These are phyloP conservation scores for Boletus rubropictus DNA, from an alignment of 768 basidiomycete species.

Conservation along the genomic window DNA sequence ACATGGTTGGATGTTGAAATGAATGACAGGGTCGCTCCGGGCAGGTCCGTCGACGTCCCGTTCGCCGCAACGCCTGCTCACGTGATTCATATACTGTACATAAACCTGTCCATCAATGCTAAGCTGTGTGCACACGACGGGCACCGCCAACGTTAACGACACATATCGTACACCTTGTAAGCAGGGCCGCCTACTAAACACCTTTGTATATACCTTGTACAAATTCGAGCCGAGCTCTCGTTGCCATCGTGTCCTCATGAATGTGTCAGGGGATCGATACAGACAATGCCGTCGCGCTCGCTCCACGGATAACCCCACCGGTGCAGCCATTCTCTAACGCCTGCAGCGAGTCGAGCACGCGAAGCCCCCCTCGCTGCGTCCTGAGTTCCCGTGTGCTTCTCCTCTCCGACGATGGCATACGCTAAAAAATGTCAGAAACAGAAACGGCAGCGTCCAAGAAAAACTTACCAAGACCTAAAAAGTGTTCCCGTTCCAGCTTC, in stretches of 20 bases:
- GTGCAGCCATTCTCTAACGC: slow-evolving; percentile 86
- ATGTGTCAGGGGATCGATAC: slow-evolving; percentile 82
- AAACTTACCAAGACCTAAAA: slow-evolving; percentile 72
- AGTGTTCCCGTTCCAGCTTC: slow-evolving; percentile 83
- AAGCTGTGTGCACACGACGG: too few species aligned
- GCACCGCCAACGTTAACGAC: not conserved
- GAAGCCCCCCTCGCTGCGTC: slow-evolving; percentile 77
- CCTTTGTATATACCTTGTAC: slow-evolving; percentile 7
- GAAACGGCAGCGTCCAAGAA: not conserved
- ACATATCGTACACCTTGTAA: slow-evolving; percentile 7
- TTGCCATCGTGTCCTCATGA: slow-evolving; percentile 21
- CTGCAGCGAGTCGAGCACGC: slow-evolving; percentile 75
- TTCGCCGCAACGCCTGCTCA: slow-evolving; percentile 6
- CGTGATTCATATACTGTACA: slow-evolving; percentile 7
- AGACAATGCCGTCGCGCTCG: slow-evolving; percentile 86
- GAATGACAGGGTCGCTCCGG: not conserved
- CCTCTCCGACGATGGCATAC: slow-evolving; percentile 89
- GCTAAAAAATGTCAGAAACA: slow-evolving; percentile 39
- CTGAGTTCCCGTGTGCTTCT: slow-evolving; percentile 93
- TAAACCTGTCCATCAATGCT: not conserved
- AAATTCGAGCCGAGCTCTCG: not conserved
- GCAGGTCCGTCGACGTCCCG: slow-evolving; percentile 6
- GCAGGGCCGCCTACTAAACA: not conserved
- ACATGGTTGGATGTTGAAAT: slow-evolving; percentile 23
- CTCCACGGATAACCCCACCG: slow-evolving; percentile 96